Evolutionary conservation across 2,329 filamentous ascomycete genomes (phyloP).

Genomic region (Trichoderma citrinoviride): DNA sequence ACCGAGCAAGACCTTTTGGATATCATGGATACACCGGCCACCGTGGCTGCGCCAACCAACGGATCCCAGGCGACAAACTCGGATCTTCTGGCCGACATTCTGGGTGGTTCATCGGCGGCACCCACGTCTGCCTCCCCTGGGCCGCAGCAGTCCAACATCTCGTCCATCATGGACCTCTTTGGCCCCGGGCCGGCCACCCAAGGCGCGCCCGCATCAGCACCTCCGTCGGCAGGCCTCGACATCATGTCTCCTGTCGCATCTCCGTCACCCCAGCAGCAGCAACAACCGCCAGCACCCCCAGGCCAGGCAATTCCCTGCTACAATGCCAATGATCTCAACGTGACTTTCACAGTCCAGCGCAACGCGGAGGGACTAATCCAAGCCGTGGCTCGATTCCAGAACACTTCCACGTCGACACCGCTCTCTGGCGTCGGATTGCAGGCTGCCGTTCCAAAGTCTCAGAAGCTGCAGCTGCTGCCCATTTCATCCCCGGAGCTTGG

Average conservation of each 20-base stretch:
- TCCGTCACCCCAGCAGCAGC: constrained; percentile 47
- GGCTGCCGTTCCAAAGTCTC: constrained; percentile 92
- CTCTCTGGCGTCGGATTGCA: constrained; percentile 80
- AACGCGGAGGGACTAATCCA: constrained; percentile 77
- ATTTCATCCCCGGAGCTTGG: constrained; percentile 79
- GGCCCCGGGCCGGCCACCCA: constrained; percentile 43
- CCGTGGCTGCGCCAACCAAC: constrained; percentile 51
- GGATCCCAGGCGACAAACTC: constrained; percentile 66
- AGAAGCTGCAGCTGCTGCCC: constrained; percentile 87
- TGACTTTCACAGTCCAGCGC: constrained; percentile 81
- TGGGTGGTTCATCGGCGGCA: constrained; percentile 58
- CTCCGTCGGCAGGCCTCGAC: constrained; percentile 47
- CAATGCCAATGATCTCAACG: constrained; percentile 76
- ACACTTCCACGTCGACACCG: constrained; percentile 62
- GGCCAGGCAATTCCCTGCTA: constrained; percentile 69
- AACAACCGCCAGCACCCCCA: constrained; percentile 38
- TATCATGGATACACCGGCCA: constrained; percentile 74
- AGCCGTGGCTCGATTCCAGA: constrained; percentile 79
- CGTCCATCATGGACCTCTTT: constrained; percentile 91
- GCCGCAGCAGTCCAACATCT: constrained; percentile 55
- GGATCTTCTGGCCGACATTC: constrained; percentile 86
- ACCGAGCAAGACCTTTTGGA: constrained; percentile 91
- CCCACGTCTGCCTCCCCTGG: constrained; percentile 41
- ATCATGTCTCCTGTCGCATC: constrained; percentile 48
- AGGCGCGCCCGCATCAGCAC: constrained; percentile 28